Evolutionary conservation across 164 flowering plant genomes (phyloP), one percentile per base, ranked within the genome.

Genomic region (Vitis labrusca): DNA sequence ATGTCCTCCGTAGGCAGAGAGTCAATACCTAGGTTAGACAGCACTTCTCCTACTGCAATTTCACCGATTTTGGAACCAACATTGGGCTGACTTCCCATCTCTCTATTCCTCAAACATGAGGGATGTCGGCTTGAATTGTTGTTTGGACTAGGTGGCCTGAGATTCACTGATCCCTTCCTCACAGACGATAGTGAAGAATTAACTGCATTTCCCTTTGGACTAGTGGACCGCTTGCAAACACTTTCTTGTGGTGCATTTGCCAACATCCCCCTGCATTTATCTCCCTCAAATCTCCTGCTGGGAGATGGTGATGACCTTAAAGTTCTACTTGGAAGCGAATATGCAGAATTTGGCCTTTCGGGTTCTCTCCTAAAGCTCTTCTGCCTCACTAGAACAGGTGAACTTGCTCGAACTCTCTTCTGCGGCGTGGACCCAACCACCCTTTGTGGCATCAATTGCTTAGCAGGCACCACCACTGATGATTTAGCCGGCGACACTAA

Each of bases 281-380:
- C 82, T 0, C 73, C 70, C 11, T 66, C 70, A 57, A 74, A 79
- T 71, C 84, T 78, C 30, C 85, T 72, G 49, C 83, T 79, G 1
- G 88, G 87, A 50, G 91, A 87, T 2, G 84, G 84, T 23, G 44
- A 37, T 37, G 84, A 77, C 53, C 79, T 73, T 76, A 76, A 50
- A 5, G 55, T 66, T 50, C 81, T 67, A 37, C 68, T 69, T 5
- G 72, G 73, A 54, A 64, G 13, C 10, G 67, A 62, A 50, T 30
- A 54, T 2, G 15, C 12, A 9, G 56, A 15, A 1, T 51, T 65
- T 13, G 51, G 27, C 13, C 63, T 51, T 23, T 74, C 77, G 3
- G 63, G 59, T 10, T 82, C 91, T 54, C 59, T 73, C 16, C 86
- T 68, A 19, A 78, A 79, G 73, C 89, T 84, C 80, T 79, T 85